A percentile compares a stretch with the other conserved stretches of the same genome.
Evolutionary conservation across 441 rosid genomes (phyloP).

Genomic region (Adansonia madagascariensis): DNA sequence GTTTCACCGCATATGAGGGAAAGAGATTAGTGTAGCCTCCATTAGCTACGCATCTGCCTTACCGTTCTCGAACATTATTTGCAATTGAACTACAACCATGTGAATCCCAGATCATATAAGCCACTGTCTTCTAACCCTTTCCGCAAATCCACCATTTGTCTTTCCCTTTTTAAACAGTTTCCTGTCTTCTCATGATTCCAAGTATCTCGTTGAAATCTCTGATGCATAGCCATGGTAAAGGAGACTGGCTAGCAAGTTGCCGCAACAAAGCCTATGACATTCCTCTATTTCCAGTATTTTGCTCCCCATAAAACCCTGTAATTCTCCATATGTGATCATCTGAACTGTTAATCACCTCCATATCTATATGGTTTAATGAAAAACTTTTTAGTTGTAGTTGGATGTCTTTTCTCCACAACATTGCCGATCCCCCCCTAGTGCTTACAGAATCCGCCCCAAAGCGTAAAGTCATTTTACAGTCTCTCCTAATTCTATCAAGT

Average conservation of each 20-base stretch:
- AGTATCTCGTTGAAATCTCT: neutral
- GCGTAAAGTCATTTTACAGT: neutral
- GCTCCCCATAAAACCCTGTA: neutral
- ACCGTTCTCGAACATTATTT: neutral
- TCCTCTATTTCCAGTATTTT: rapidly evolving
- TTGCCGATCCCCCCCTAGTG: neutral
- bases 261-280: neutral
- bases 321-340: neutral
- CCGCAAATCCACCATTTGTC: neutral
- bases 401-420: neutral
- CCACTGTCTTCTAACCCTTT: neutral
- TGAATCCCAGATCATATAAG: neutral
- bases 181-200: neutral
- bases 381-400: too few relatives aligned
- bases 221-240: neutral
- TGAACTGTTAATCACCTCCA: neutral
- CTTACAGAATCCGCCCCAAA: neutral
- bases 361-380: neutral
- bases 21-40: too few relatives aligned
- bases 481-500: neutral
- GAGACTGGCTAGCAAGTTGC: neutral
- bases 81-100: neutral
- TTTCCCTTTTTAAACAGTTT: neutral
- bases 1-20: too few relatives aligned
- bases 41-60: neutral